These are phyloP conservation scores for Torrubiella hemipterigena DNA, from an alignment of 2,329 filamentous ascomycete species.

Conservation along the genomic window DNA sequence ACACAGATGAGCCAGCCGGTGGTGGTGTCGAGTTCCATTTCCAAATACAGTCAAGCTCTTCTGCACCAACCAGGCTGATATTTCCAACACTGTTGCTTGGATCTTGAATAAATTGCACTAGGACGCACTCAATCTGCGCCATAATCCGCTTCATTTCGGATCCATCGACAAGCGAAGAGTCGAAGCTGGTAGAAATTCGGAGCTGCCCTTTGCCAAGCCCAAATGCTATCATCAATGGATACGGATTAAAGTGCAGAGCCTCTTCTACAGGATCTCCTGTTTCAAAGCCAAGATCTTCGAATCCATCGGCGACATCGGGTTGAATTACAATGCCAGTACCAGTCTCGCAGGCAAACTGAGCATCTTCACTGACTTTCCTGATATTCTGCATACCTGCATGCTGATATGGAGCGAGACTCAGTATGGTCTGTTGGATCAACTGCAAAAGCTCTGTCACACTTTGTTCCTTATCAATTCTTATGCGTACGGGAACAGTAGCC, in stretches of 20 bases:
- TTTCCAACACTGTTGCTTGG: neutral
- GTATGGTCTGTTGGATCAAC: slow-evolving; percentile 10
- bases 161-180: neutral
- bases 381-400: slow-evolving; percentile 14
- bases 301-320: neutral
- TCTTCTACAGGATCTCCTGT: neutral
- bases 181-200: neutral
- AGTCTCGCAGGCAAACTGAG: slow-evolving; percentile 12
- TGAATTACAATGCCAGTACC: slow-evolving; percentile 15
- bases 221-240: neutral
- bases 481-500: neutral
- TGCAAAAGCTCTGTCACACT: neutral
- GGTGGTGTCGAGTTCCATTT: neutral
- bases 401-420: slow-evolving; percentile 12
- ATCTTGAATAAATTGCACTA: neutral
- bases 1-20: neutral
- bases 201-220: neutral
- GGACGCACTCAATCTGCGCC: neutral
- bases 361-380: slow-evolving; percentile 7
- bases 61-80: neutral
- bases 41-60: neutral
- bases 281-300: neutral
- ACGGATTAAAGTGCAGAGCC: neutral
- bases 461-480: slow-evolving; percentile 1
- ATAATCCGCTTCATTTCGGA: neutral